Evolutionary conservation across 2,329 filamentous ascomycete species (phyloP).

Genomic region (Aspergillus caelatus): DNA sequence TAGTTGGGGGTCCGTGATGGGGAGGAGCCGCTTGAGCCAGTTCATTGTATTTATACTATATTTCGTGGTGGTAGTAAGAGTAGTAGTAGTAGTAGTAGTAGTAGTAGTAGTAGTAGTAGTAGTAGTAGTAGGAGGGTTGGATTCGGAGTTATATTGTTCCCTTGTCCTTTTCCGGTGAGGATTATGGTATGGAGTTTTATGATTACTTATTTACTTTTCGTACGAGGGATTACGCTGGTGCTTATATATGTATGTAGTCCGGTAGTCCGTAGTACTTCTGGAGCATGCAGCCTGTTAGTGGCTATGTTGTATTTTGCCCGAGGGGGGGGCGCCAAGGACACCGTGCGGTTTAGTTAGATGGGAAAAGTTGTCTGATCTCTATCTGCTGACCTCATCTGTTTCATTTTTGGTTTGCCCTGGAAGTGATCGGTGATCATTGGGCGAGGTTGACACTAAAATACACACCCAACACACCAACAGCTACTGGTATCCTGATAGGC

Average conservation of each 20-base stretch:
- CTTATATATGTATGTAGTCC: no score
- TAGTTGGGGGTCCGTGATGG: not conserved
- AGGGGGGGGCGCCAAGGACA: not conserved
- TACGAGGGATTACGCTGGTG: no score
- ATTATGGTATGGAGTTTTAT: not conserved
- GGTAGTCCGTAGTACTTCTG: no score
- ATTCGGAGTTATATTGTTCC: no score
- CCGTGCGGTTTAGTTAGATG: not conserved
- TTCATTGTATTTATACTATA: not conserved
- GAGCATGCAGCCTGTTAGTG: not conserved
- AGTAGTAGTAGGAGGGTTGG: no score
- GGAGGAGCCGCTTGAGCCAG: conserved; percentile 5
- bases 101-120: no score
- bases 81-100: no score
- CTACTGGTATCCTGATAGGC: no score
- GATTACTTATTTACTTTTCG: no score
- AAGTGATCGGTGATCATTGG: no score
- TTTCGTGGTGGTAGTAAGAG: not conserved
- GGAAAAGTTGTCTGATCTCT: not conserved
- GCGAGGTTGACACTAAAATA: no score
- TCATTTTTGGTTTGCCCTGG: not conserved
- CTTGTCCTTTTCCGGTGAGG: not conserved
- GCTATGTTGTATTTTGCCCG: not conserved
- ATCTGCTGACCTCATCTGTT: not conserved
- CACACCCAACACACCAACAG: no score